Conservation (phyloP, 148 eudicot genomes). For the Arbutus unedo region DNA sequence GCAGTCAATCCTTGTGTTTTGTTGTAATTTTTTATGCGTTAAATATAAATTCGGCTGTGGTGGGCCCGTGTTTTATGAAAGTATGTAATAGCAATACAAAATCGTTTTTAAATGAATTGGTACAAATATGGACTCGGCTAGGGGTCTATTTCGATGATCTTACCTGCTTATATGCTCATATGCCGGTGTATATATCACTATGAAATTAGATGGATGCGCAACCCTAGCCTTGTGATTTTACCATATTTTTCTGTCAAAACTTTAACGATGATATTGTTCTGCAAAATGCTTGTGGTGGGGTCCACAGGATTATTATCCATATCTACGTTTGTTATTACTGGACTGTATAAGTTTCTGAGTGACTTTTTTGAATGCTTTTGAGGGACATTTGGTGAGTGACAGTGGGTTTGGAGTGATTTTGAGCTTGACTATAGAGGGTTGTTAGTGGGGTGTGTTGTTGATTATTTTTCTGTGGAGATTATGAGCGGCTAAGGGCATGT, state of each 20-base stretch:
- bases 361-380: constrained; percentile 19
- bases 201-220: not conserved
- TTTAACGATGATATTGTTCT: not conserved
- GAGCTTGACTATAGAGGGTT: constrained; percentile 35
- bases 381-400: not conserved
- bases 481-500: constrained; percentile 44
- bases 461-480: constrained; percentile 36
- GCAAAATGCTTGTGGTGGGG: not conserved
- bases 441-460: constrained; percentile 30
- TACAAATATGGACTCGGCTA: not conserved
- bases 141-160: too few relatives aligned
- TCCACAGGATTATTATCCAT: not conserved
- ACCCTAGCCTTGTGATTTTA: not conserved
- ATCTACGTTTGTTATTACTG: not conserved
- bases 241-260: not conserved
- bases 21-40: not conserved
- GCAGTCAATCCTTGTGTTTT: not conserved
- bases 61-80: not conserved
- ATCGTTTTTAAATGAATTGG: not conserved
- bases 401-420: constrained; percentile 18
- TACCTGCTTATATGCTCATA: too few relatives aligned
- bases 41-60: not conserved
- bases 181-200: too few relatives aligned
- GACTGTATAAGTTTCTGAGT: constrained; percentile 22
- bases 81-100: constrained; percentile 1